Percentiles rank a stretch among this genome's conserved stretches.
phyloP scores from a whole-genome alignment of 78 protist species.

The Mastigamoeba balamuthi region DNA sequence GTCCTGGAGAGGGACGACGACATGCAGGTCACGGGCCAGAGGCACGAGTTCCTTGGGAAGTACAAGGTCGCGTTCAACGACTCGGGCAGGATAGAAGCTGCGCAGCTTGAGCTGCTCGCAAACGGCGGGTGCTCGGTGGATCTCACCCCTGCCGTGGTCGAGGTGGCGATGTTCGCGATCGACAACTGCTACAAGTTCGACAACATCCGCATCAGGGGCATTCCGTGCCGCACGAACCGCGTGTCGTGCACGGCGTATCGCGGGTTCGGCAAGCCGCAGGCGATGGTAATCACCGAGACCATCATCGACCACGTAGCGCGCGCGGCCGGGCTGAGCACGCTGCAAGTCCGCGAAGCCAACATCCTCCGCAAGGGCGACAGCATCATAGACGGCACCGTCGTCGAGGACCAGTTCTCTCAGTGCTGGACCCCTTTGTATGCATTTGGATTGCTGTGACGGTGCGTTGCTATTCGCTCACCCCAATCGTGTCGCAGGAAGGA shows the following conservation, averaged over 20 bases:
- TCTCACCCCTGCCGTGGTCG: conserved; percentile 70
- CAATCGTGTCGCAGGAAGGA: too few species aligned
- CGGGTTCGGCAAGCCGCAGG: conserved; percentile 91
- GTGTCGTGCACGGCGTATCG: conserved; percentile 84
- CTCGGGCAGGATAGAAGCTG: conserved; percentile 40
- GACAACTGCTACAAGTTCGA: conserved; percentile 81
- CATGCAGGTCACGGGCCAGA: conserved; percentile 68
- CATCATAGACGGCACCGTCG: neutral
- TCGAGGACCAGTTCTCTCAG: neutral
- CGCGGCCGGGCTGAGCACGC: neutral
- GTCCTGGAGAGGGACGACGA: conserved; percentile 63
- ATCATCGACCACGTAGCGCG: conserved; percentile 69
- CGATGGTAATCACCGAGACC: conserved; percentile 49
- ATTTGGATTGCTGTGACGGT: too few species aligned
- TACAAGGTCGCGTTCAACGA: conserved; percentile 59
- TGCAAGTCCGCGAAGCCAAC: neutral
- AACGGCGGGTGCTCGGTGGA: conserved; percentile 85
- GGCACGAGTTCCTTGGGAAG: conserved; percentile 71
- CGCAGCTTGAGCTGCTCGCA: conserved; percentile 9
- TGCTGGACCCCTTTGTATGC: neutral
- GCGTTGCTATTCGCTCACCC: too few species aligned
- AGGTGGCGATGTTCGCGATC: conserved; percentile 65
- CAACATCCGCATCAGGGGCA: conserved; percentile 40
- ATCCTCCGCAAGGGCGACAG: neutral
- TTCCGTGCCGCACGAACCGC: conserved; percentile 62